Conservation (phyloP, 768 basidiomycete species). For the Lactarius evosmus region DNA sequence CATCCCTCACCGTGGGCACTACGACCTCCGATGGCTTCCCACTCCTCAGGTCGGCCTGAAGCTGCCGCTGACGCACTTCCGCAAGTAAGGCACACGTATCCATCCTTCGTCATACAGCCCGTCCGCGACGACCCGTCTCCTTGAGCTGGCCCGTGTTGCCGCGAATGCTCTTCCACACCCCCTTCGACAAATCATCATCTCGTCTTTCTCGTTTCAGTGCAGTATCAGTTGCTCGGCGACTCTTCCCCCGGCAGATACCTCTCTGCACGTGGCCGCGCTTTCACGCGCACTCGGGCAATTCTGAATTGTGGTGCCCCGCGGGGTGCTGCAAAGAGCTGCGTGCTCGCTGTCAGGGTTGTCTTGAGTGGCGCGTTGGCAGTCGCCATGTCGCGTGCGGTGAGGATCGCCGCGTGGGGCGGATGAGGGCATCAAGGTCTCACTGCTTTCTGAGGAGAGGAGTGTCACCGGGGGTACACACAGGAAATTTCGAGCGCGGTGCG, state of each 20-base stretch:
- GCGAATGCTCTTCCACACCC: constrained; percentile 15
- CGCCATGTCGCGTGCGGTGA: constrained; percentile 18
- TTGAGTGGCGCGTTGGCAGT: constrained; percentile 11
- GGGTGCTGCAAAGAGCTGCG: constrained; percentile 26
- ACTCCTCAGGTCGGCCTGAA: constrained; percentile 4
- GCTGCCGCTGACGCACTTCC: constrained; percentile 20
- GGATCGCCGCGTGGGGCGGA: constrained; percentile 11
- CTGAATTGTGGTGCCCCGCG: constrained; percentile 17
- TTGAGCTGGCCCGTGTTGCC: constrained; percentile 11
- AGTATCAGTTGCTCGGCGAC: constrained; percentile 4
- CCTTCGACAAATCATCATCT: not conserved
- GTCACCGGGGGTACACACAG: constrained; percentile 9
- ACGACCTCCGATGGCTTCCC: constrained; percentile 13
- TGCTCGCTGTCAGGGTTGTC: constrained; percentile 22
- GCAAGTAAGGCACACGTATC: not conserved
- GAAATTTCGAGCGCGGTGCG: constrained; percentile 2
- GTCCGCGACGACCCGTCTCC: constrained; percentile 22
- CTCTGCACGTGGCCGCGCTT: constrained; percentile 16
- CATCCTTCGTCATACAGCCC: constrained; percentile 6
- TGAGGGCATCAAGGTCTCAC: constrained; percentile 3
- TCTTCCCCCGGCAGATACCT: not conserved
- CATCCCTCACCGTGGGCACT: constrained; percentile 5
- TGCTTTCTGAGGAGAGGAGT: constrained; percentile 7
- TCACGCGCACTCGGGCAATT: not conserved
- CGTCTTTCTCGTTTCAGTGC: not conserved